Percentiles rank a stretch among this genome's conserved stretches.
These are phyloP conservation scores for Candida berthetii DNA, from an alignment of 805 yeast species.

Conservation along the genomic window DNA sequence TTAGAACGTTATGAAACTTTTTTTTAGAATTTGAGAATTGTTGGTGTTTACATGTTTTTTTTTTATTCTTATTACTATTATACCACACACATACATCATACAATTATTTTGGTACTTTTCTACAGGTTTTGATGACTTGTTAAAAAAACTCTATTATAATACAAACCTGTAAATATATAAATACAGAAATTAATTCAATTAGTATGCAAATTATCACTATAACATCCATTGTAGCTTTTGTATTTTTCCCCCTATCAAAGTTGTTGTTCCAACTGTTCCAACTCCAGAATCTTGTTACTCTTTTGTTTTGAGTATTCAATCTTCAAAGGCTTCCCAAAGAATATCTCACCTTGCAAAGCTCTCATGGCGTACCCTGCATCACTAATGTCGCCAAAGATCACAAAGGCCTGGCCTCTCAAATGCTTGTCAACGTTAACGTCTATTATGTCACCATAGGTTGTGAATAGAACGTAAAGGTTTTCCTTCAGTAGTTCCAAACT, in stretches of 20 bases:
- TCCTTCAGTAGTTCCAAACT: slow-evolving; percentile 37
- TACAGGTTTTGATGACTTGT: neutral
- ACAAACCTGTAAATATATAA: neutral
- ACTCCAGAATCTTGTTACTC: slow-evolving; percentile 17
- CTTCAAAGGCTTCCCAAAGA: slow-evolving; percentile 47
- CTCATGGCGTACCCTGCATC: slow-evolving; percentile 47
- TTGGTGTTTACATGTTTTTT: neutral
- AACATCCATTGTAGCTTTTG: too few species aligned
- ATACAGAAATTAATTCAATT: neutral
- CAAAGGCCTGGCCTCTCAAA: slow-evolving; percentile 64
- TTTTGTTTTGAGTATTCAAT: slow-evolving; percentile 36
- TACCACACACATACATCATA: too few species aligned
- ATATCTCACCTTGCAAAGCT: slow-evolving; percentile 35
- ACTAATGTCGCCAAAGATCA: slow-evolving; percentile 40
- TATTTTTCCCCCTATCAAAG: neutral
- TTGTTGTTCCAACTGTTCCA: slow-evolving; percentile 7
- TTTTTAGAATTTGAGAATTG: neutral
- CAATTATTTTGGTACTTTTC: too few species aligned
- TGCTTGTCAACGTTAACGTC: slow-evolving; percentile 40
- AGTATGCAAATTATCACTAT: neutral
- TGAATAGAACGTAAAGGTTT: slow-evolving; percentile 50
- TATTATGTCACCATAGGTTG: slow-evolving; percentile 61
- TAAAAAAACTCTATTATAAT: neutral
- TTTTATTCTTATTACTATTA: too few species aligned
- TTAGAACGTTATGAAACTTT: neutral